Evolutionary conservation across 495 filamentous ascomycete species (phyloP).

Genomic region (Aspergillus cavernicola): DNA sequence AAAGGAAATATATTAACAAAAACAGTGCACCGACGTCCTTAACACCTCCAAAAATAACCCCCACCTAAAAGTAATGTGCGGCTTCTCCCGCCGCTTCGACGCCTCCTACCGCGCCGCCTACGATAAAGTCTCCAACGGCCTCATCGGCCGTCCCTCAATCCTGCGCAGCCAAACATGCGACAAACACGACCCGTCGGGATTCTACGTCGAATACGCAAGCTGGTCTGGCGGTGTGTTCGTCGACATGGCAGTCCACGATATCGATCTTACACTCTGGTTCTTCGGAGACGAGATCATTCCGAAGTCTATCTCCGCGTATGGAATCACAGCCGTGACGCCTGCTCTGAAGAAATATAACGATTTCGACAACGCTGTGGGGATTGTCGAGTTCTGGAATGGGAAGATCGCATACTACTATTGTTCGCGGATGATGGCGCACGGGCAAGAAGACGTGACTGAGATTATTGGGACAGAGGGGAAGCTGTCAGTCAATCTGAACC

Average conservation of each 20-base stretch:
- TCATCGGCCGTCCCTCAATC: conserved; percentile 49
- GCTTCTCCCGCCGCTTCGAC: conserved; percentile 57
- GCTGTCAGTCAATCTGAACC: conserved; percentile 54
- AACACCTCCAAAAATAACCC: conserved; percentile 45
- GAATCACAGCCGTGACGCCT: conserved; percentile 57
- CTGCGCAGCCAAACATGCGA: conserved; percentile 58
- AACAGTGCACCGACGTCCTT: conserved; percentile 49
- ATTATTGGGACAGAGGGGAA: conserved; percentile 62
- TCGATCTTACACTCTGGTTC: conserved; percentile 57
- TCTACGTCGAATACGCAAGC: conserved; percentile 56
- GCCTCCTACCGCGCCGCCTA: conserved; percentile 51
- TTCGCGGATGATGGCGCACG: conserved; percentile 60
- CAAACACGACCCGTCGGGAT: conserved; percentile 50
- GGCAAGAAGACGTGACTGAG: conserved; percentile 62
- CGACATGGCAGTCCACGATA: conserved; percentile 55
- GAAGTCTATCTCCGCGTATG: conserved; percentile 49
- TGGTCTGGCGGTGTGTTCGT: conserved; percentile 60
- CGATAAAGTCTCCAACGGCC: conserved; percentile 41
- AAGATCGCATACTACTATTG: conserved; percentile 59
- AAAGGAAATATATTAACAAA: not conserved
- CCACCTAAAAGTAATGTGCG: conserved; percentile 56
- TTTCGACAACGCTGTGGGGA: conserved; percentile 58
- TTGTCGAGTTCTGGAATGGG: conserved; percentile 60
- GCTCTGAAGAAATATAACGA: conserved; percentile 55
- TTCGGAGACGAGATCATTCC: conserved; percentile 44